These are phyloP conservation scores for Boletus patriciae DNA, from an alignment of 768 basidiomycete genomes.

Conservation along the genomic window DNA sequence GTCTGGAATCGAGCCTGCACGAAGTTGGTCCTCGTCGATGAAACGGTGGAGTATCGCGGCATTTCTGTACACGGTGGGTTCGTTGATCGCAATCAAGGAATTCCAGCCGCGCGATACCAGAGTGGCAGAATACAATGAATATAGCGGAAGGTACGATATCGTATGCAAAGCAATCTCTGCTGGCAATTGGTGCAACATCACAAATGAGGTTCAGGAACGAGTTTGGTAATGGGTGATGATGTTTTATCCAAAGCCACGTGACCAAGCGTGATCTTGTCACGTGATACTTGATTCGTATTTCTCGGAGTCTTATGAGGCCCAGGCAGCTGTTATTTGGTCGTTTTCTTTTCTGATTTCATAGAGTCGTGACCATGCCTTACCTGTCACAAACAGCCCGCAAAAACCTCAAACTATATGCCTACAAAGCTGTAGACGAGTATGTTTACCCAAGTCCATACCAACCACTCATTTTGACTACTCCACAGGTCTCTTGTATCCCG, in stretches of 20 bases:
- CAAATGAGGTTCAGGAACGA: not conserved
- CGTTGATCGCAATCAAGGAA: slow-evolving; percentile 46
- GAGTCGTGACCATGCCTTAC: slow-evolving; percentile 52
- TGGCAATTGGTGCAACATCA: slow-evolving; percentile 49
- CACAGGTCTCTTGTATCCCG: slow-evolving; percentile 71
- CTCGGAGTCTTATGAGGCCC: not conserved
- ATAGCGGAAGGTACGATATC: slow-evolving; percentile 50
- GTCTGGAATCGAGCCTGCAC: slow-evolving; percentile 32
- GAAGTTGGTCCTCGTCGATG: slow-evolving; percentile 35
- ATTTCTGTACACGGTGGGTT: slow-evolving; percentile 54
- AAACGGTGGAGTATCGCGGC: slow-evolving; percentile 56
- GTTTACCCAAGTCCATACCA: slow-evolving; percentile 21
- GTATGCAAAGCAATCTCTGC: slow-evolving; percentile 55
- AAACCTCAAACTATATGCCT: slow-evolving; percentile 75
- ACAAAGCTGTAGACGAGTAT: slow-evolving; percentile 81
- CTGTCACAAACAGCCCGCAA: slow-evolving; percentile 65
- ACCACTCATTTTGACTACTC: slow-evolving; percentile 6
- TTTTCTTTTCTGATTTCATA: not conserved
- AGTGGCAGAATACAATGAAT: slow-evolving; percentile 38
- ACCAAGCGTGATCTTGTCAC: not conserved
- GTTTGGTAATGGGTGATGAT: too few species aligned
- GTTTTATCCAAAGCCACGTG: slow-evolving; percentile 6
- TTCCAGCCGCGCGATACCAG: slow-evolving; percentile 49
- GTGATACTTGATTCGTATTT: not conserved
- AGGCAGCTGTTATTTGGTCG: not conserved